A percentile compares a stretch with the other conserved stretches of the same genome.
Evolutionary conservation across 2,329 filamentous ascomycete genomes (phyloP).

Genomic region (Neonectria hederae): DNA sequence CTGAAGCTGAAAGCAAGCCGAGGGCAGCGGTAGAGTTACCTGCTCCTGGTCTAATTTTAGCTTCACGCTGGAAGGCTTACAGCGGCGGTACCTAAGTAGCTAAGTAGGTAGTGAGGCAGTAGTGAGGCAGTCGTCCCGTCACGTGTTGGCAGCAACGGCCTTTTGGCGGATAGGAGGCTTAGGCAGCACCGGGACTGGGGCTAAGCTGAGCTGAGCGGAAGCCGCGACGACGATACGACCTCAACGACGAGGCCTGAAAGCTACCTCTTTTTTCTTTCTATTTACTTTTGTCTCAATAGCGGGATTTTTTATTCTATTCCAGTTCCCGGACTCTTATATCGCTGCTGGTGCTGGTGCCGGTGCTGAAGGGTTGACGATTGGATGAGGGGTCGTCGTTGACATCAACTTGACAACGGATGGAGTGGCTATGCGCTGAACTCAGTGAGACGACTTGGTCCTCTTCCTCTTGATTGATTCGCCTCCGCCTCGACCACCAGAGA

Average conservation of each 20-base stretch:
- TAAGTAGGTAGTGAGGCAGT: too few relatives aligned
- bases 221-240: conserved; percentile 18
- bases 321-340: not conserved
- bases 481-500: not conserved
- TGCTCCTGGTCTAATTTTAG: not conserved
- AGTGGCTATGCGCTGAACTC: conserved; percentile 16
- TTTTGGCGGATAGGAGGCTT: conserved; percentile 30
- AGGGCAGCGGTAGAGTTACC: conserved; percentile 5
- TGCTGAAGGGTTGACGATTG: conserved; percentile 15
- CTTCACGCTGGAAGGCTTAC: not conserved
- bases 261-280: not conserved
- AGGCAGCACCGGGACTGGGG: conserved; percentile 35
- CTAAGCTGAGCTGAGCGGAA: conserved; percentile 31
- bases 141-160: conserved; percentile 28
- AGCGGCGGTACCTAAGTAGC: too few relatives aligned
- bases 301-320: not conserved
- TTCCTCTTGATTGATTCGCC: not conserved
- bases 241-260: not conserved
- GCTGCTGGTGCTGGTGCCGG: not conserved
- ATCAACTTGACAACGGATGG: conserved; percentile 16
- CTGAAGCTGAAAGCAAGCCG: not conserved
- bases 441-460: conserved; percentile 29
- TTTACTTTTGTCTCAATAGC: not conserved
- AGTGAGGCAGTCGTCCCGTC: conserved; percentile 21
- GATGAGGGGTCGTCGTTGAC: conserved; percentile 14